phyloP scores from a whole-genome alignment of 2,329 filamentous ascomycete genomes.

The Calonectria hongkongensis region DNA sequence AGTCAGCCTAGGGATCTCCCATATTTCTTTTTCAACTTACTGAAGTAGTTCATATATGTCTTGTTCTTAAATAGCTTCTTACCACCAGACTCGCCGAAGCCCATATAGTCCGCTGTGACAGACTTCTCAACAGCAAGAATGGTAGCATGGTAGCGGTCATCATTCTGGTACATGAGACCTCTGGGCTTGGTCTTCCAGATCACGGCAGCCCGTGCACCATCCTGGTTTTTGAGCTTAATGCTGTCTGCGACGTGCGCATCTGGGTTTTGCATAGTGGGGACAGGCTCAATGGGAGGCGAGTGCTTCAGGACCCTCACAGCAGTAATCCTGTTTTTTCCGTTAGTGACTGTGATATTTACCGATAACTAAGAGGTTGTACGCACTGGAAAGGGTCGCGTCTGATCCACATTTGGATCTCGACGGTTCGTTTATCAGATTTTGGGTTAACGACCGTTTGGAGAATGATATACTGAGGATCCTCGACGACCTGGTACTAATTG shows the following conservation, averaged over 20 bases:
- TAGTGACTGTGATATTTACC: not conserved
- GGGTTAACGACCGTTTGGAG: conserved; percentile 2
- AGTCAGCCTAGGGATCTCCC: not conserved
- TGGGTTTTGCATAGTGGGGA: not conserved
- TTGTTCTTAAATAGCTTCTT: conserved; percentile 29
- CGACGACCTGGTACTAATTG: not conserved
- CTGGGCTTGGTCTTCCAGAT: conserved; percentile 10
- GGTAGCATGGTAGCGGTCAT: not conserved
- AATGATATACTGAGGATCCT: conserved; percentile 2
- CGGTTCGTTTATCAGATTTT: not conserved
- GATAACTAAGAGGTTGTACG: not conserved
- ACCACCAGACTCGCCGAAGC: conserved; percentile 31
- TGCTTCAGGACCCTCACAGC: not conserved
- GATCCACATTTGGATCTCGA: conserved; percentile 16
- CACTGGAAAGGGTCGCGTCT: conserved; percentile 4
- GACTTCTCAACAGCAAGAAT: conserved; percentile 10
- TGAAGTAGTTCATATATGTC: conserved; percentile 34
- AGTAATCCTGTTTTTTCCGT: not conserved
- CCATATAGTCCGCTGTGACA: conserved; percentile 25
- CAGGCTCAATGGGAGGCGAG: not conserved
- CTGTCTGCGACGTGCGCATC: not conserved
- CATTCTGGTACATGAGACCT: conserved; percentile 4
- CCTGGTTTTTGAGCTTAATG: not conserved
- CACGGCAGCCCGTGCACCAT: not conserved
- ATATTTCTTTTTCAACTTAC: too few species aligned